Base-by-base conservation (phyloP, 805 yeast species). In the Candida yuanshanica region DNA sequence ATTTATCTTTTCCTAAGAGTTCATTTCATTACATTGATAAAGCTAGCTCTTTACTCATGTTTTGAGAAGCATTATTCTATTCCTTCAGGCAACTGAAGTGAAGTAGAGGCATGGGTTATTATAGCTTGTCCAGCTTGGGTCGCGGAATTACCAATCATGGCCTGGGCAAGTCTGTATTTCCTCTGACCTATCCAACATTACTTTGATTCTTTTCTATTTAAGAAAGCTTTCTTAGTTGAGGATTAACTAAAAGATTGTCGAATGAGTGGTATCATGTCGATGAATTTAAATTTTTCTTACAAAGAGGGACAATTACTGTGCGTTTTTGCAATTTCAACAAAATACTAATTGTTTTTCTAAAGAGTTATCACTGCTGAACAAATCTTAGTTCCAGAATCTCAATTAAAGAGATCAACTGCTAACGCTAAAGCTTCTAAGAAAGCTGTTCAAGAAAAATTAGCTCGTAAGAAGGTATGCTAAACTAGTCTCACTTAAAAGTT, bases 361-460 rank as follows among this genome's bases (percentile, higher is more conserved):
- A 56, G 59, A 55, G 61, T 55, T 47, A 56, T 56, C 59, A 52
- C 59, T 48, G 61, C 60, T 51, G 61, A 56, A 51, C 61, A 70
- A 62, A 58, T 69, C 58, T 64, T 69, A 53, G 69, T 69, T 53
- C 95, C 95, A 79, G 95, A 85, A 80, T 72, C 93, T 66, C 83
- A 81, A 68, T 72, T 81, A 70, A 85, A 85, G 81, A 81, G 83
- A 77, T 68, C 82, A 62, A 78, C 83, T 77, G 79, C 83, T 69
- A 76, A 79, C 67, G 80, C 81, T 64, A 83, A 83, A 79, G 71
- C 79, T 62, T 76, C 81, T 57, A 85, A 80, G 65, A 77, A 80
- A 69, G 77, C 83, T 63, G 81, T 86, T 66, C 89, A 87, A 63
- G 90, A 79, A 65, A 82, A 79, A 74, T 75, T 70, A 65, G 83